Evolutionary conservation across 1,284 basidiomycete species (phyloP), one percentile per base, ranked within the genome.

Genomic region (Ganoderma lucidum): DNA sequence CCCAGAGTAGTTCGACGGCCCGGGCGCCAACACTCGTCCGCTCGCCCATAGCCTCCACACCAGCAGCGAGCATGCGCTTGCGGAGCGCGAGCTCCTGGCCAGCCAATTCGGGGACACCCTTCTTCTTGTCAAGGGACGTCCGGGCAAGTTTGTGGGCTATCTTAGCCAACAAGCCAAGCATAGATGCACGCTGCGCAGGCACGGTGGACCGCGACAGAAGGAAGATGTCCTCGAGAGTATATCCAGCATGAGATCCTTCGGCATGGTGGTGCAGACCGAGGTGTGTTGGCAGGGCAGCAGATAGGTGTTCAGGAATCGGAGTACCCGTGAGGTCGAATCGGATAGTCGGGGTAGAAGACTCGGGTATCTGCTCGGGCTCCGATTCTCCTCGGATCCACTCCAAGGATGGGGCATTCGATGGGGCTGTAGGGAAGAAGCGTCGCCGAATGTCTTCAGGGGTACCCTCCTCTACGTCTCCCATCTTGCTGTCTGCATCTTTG

Each of bases 211-310:
- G 85, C 1, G 91, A 90, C 3, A 97, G 86, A 60, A 95, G 83
- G 59, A 97, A 89, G n/a, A 98, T 86, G 71, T 98, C 96, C 45
- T 93, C 90, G 0, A 97, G 81, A 0, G 95, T 96, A 79, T 98
- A 98, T 0, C 96, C 97, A 0, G 96, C 96, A 71, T 83, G 88
- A 2, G 82, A 79, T 28, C 91, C 90, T 68, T 95, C 93, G 0
- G 94, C 89, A 70, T 98, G 96, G 78, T 98, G 96, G 79, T 98
- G 96, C 30, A 98, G 83, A 1, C 96, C 96, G 1, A 96, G 85
- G 80, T 96, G 91, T 0, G 92, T 92, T 0, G 95, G 95, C 5
- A 96, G 81, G 2, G 82, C 82, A 0, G 83, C 78, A 1, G 88
- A 86, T 2, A 88, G 71, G 1, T 83, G 78, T 0, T 82, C 70